Evolutionary conservation across 2,329 filamentous ascomycete species (phyloP), one percentile per base, ranked within the genome.

Genomic region (Xylaria sp.): DNA sequence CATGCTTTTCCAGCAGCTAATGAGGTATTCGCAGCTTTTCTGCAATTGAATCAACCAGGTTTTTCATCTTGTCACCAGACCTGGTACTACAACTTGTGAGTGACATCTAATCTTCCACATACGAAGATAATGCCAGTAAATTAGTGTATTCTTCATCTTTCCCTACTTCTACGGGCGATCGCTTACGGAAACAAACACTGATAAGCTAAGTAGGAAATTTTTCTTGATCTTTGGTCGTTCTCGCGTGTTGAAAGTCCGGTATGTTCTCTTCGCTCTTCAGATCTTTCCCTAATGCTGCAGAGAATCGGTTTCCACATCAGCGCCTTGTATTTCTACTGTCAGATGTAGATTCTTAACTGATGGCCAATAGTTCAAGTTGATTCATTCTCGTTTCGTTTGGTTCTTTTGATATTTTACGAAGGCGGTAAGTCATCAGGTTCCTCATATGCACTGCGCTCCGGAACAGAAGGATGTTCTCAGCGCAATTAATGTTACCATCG

Each of bases 1-100:
- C 36, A 8, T 23, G 28, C 9, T 25, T 10, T 9, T 49, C n/a
- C 61, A 51, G 56, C 3, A 52, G 12, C 66, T 68, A 33, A 68
- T 31, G 9, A 1, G 13, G 1, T 4, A 12, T 46, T 20, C 3
- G 46, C 25, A 52, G 61, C 0, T 36, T 55, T 56, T 18, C 31
- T 28, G 1, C 13, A 10, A 15, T 31, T 23, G 9, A 18, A n/a
- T 48, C 8, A 1, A 18, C 36, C 33, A 25, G 15, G 10, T 20
- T 20, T 57, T 1, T 8, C 31, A 13, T 8, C 9, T 23, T 6
- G 8, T 4, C 25, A 13, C 1, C 36, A 33, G 31, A 10, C n/a
- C 20, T 25, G 8, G 39, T 49, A 28, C 20, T 3, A 18, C 15
- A 7, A 43, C 41, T n/a, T n/a, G 65, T 67, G 59, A 60, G 60